Base-by-base conservation (phyloP, 345 rosid genomes). In the Brassica carinata region DNA sequence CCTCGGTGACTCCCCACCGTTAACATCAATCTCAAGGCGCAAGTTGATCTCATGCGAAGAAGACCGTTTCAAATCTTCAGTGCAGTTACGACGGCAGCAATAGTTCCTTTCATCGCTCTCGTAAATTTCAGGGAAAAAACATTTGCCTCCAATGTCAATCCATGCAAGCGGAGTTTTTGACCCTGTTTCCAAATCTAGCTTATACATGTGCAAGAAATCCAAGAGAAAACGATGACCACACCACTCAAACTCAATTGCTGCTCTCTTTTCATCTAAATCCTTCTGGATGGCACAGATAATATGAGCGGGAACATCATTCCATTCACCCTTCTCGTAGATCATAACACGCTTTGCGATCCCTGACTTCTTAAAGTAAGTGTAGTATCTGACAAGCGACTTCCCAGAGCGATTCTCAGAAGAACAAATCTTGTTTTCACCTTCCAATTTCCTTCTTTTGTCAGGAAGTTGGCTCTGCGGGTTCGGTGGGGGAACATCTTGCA, bases 141-240 rank as follows among this genome's bases (percentile, higher is more conserved):
- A 91, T 53, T 82, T 68, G 61, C 88, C 96, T 15, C 84, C 88
- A 71, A 88, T 87, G 79, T 96, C 99, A 85, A 96, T 96, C 99
- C 99, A 96, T 43, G 99, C 97, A 80, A 96, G 86, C 0, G 97
- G 90, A 62, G 83, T 86, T 64, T 85, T 89, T 5, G 64, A 30
- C 48, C 95, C 94, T 19, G 92, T 91, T 77, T 83, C 88, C 87
- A 81, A 40, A 84, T 96, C 90, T 30, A 94, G 64, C 9, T 80
- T 84, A 53, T 84, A 78, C 99, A 96, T 96, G 36, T 92, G 97
- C 87, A 92, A 69, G 77, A 96, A 90, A 82, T 96, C 97, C 64
- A 96, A 86, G 68, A 92, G 79, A 75, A 80, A 88, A 51, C 15
- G 80, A 19, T 63, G 85, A 27, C 92, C 92, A 38, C 77, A 83